Percentiles rank a stretch among this genome's conserved stretches.
phyloP scores from a whole-genome alignment of 225 moss, liverwort and hornwort genomes.

The Rhytidiadelphus loreus region DNA sequence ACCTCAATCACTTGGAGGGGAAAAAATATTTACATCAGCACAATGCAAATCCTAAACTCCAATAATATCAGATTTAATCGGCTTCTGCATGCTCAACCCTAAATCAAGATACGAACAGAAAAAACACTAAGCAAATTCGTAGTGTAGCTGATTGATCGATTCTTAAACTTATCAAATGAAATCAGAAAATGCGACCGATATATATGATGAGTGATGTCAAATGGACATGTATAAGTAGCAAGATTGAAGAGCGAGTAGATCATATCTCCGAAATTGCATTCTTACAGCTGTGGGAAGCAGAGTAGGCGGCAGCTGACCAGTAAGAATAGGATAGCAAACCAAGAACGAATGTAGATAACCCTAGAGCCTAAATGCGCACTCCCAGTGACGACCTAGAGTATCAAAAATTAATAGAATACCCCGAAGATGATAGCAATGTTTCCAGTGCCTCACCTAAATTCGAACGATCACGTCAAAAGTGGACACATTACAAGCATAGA shows the following conservation, averaged over 20 bases:
- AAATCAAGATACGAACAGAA: not conserved
- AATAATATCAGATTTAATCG: not conserved
- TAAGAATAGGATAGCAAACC: not conserved
- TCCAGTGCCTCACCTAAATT: not conserved
- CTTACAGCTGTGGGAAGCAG: not conserved
- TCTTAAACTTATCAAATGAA: not conserved
- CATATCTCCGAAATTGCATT: not conserved
- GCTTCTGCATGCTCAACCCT: constrained; percentile 5
- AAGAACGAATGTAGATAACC: constrained; percentile 6
- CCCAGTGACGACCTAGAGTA: not conserved
- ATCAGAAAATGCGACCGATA: not conserved
- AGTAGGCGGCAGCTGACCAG: not conserved
- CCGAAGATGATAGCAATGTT: not conserved
- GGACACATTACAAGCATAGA: not conserved
- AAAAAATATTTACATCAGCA: not conserved
- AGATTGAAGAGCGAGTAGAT: not conserved
- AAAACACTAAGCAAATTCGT: not conserved
- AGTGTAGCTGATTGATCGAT: not conserved
- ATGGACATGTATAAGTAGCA: not conserved
- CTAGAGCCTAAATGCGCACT: not conserved
- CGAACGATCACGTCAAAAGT: not conserved
- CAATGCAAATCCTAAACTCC: not conserved
- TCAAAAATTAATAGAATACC: not conserved
- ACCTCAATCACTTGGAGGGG: not conserved
- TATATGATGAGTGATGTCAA: not conserved